These are phyloP conservation scores for Pascua sp. DNA, from an alignment of 1,284 basidiomycete genomes.

Conservation along the genomic window DNA sequence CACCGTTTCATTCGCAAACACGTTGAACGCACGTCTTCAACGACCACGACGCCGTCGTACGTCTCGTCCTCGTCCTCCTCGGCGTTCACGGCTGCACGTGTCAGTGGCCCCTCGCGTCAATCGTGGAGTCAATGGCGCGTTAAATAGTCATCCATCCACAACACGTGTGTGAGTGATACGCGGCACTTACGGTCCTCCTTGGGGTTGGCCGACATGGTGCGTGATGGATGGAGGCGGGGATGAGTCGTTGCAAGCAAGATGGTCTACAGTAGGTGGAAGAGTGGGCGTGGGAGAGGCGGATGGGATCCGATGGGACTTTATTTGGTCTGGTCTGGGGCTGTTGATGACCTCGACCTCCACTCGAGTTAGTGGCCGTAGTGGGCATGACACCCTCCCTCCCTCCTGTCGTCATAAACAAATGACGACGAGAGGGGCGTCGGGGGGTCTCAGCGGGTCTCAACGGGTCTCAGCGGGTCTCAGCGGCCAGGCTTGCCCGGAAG, in stretches of 20 bases:
- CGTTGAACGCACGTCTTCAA: not conserved
- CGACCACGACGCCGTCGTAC: not conserved
- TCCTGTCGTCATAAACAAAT: too few relatives aligned
- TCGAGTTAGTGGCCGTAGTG: too few relatives aligned
- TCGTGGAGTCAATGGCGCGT: not conserved
- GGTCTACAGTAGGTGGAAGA: not conserved
- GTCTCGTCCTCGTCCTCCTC: not conserved
- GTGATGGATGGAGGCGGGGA: not conserved
- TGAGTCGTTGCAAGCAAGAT: not conserved
- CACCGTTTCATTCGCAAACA: not conserved
- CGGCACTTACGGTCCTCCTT: conserved; percentile 4
- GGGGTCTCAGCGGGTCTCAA: too few relatives aligned
- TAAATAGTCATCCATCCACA: too few relatives aligned
- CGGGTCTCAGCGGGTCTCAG: too few relatives aligned
- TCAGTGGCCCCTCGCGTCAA: not conserved
- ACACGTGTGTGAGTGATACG: too few relatives aligned
- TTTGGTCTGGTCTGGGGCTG: too few relatives aligned
- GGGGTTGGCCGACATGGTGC: conserved; percentile 1
- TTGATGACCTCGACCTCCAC: too few relatives aligned
- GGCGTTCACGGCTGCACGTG: not conserved
- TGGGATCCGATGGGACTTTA: too few relatives aligned
- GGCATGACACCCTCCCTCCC: too few relatives aligned
- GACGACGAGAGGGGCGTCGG: too few relatives aligned
- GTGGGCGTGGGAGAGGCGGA: not conserved
- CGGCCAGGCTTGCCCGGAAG: too few relatives aligned